Base-by-base conservation (phyloP, 805 yeast genomes). In the Torulaspora microellipsoides region DNA sequence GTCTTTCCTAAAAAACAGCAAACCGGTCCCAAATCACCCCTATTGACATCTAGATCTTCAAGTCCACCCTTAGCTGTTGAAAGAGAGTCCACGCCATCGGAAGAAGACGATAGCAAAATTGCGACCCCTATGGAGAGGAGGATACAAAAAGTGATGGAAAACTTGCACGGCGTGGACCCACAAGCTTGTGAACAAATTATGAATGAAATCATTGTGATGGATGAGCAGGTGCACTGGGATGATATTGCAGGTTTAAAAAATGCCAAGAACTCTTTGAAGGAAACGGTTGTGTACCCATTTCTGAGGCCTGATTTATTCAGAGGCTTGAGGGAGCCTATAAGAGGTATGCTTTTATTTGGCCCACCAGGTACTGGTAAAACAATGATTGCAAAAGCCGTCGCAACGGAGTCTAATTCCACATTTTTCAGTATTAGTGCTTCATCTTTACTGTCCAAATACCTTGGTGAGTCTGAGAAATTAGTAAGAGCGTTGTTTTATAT, bases 351-450 rank as follows among this genome's bases (percentile, higher is more conserved):
- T 23, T 67, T 91, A 35, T 91, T 91, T 67, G 99, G 99, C 0
- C 99, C 99, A 0, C 98, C 99, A 0, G 99, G 99, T 7, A 91
- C 99, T 0, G 99, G 99, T 47, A 91, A 91, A 57, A 91, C 99
- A 0, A 91, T 93, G 99, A 73, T 91, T 51, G 98, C 98, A 0
- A 73, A 96, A 52, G 97, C 99, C 0, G 98, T 93, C 5, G 98
- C 98, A 1, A 89, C 96, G 0, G 98, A 93, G 65, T 85, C 96
- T 3, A 83, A 85, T 48, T 87, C 96, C 0, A 91, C 98, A 0
- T 91, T 91, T 62, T 91, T 91, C 62, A 81, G 95, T 31, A 90
- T 91, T 29, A 82, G 91, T 53, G 95, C 97, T 1, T 88, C 96
- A 0, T 85, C 95, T 1, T 72, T 91, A 51, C 83, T 96, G 1